Evolutionary conservation across 257 asterid species (phyloP).

Genomic region (Solanum clarkiae): DNA sequence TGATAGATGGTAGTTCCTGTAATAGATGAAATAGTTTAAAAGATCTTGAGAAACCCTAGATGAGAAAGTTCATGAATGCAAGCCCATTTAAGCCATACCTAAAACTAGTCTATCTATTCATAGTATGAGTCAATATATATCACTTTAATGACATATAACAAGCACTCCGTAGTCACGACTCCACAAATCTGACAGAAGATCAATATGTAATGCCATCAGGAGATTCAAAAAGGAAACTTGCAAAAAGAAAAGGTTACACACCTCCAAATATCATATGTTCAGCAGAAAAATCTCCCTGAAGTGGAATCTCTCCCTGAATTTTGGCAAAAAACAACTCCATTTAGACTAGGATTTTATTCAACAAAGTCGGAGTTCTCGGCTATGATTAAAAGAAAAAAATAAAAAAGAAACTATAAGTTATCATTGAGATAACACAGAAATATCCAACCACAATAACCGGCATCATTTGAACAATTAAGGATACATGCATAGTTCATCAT

Average conservation of each 20-base stretch:
- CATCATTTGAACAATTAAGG: not conserved
- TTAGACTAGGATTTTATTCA: not conserved
- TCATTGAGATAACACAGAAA: not conserved
- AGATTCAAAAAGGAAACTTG: not conserved
- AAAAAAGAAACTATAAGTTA: not conserved
- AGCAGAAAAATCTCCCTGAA: conserved; percentile 97
- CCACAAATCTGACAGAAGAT: not conserved
- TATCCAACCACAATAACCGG: not conserved
- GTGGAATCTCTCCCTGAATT: conserved; percentile 88
- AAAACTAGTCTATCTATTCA: not conserved
- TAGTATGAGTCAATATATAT: not conserved
- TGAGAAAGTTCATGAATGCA: not conserved
- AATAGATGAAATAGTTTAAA: not conserved
- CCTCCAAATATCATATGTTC: conserved; percentile 99
- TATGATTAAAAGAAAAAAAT: not conserved
- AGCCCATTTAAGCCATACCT: not conserved
- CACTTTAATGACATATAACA: not conserved
- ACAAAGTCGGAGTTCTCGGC: not conserved
- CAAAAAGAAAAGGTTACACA: conserved; percentile 9
- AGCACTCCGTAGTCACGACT: not conserved
- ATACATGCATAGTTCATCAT: not conserved
- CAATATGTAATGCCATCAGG: not conserved
- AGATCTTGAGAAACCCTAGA: not conserved
- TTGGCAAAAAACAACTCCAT: not conserved
- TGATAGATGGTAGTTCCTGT: not conserved